Evolutionary conservation across 331 rosid species (phyloP), one percentile per base, ranked within the genome.

Genomic region (Ulmus americana): DNA sequence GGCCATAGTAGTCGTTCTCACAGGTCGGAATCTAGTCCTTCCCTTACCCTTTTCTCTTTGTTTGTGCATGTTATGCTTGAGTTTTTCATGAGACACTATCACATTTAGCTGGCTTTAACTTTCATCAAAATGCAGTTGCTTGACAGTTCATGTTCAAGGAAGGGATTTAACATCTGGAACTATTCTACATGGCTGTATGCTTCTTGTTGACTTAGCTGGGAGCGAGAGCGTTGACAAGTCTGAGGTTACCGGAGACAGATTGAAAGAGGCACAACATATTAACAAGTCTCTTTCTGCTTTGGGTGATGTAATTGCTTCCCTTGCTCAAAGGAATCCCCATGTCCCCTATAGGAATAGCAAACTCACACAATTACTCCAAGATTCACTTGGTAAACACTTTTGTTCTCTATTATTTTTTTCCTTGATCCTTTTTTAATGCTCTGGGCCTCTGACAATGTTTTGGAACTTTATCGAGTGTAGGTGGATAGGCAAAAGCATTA

Each of bases 1-100:
- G 99, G 90, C 59, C 97, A 95, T n/a, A 94, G 99, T 55, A 94
- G 99, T 73, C 97, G 99, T 59, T 94, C 99, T 74, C 99, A 94
- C 77, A 94, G 99, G 99, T 90, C 62, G 70, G 46, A 68, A 55
- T 43, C 46, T 67, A 28, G n/a, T 52, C 60, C 58, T 72, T 44
- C 35, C 50, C 28, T 3, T 7, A 35, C 14, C 3, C 13, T 14
- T 46, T 6, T 55, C 4, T 55, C 8, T 71, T 14, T 50, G 46
- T 46, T 47, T 18, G 58, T 45, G 13, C 59, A 10, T 55, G 6
- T 62, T 6, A 8, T 61, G 58, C 40, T n/a, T 50, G 47, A 61
- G 65, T 59, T n/a, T 49, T 59, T 64, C 41, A 58, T 69, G 45
- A 14, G 38, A 52, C 22, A 40, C 44, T 59, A 39, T 43, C 15